These are phyloP conservation scores for Leccinum variabile DNA, from an alignment of 1,284 basidiomycete genomes.

Conservation along the genomic window DNA sequence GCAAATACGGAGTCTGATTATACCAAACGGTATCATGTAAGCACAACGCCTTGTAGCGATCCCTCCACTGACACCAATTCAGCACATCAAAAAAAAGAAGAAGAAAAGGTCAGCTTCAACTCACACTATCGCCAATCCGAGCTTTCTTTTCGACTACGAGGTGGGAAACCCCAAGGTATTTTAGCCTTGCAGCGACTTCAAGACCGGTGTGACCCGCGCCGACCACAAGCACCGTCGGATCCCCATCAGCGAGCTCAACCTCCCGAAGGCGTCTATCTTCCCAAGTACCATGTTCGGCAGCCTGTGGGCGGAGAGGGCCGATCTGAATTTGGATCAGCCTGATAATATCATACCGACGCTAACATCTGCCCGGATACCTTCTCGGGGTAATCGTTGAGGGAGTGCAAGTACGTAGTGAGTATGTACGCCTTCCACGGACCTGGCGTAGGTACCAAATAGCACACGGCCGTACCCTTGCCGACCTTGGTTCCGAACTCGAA, in stretches of 20 bases:
- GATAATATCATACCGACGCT: background rate
- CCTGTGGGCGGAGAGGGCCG: constrained; percentile 22
- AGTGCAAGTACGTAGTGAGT: constrained; percentile 48
- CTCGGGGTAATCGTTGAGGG: constrained; percentile 47
- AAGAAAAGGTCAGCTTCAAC: background rate
- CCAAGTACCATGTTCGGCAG: constrained; percentile 32
- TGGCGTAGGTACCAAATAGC: constrained; percentile 20
- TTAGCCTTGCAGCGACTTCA: constrained; percentile 38
- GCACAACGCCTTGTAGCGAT: constrained; percentile 37
- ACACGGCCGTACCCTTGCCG: constrained; percentile 27
- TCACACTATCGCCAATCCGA: constrained; percentile 37
- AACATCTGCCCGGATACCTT: constrained; percentile 8
- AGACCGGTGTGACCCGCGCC: constrained; percentile 43
- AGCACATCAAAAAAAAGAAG: background rate
- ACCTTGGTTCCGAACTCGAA: constrained; percentile 29
- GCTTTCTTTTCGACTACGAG: constrained; percentile 39
- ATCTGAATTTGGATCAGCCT: constrained; percentile 17
- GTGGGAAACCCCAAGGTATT: constrained; percentile 36
- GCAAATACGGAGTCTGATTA: constrained; percentile 30
- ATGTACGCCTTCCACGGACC: constrained; percentile 33
- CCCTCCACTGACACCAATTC: constrained; percentile 28
- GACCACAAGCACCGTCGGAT: constrained; percentile 35
- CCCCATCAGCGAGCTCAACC: constrained; percentile 23
- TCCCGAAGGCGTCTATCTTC: constrained; percentile 28
- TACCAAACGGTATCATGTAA: constrained; percentile 32